Evolutionary conservation across 2,329 filamentous ascomycete genomes (phyloP), one percentile per base, ranked within the genome.

Genomic region (Cordyceps tenuipes): DNA sequence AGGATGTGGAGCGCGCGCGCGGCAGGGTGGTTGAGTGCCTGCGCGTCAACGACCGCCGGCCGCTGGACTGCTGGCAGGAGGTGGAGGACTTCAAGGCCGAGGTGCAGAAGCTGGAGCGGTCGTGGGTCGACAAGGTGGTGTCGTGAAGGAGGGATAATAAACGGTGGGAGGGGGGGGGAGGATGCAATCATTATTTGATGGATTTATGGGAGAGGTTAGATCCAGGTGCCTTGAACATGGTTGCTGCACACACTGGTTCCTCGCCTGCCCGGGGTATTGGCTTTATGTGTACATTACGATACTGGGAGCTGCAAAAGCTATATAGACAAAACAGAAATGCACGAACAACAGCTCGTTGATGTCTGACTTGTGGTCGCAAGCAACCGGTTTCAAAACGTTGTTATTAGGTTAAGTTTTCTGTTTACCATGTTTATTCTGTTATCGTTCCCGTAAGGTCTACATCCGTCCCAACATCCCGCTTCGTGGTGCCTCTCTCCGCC

Each of bases 1-100:
- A 87, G 63, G 77, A 77, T 55, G 85, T 96, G 53, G 86, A 90
- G 74, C 82, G 79, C 71, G 90, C 91, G 21, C 88, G 91, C 73
- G 79, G 83, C 66, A 84, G 87, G 62, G 85, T 97, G 60, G 84
- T 94, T 64, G 82, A 83, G 67, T 97, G 93, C 73, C 78, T 97
- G 78, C 80, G 89, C 63, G 81, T 87, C 69, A 87, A 97, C 73
- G 92, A 97, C 75, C 82, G 91, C 64, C 83, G 91, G 73, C 92
- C 93, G 71, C 78, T 97, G 71, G 90, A 97, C 78, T 97, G 93
- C 82, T 97, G 90, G 89, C 82, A 86, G 75, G 91, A 97, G 82
- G 91, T 97, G 26, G 88, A 95, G 77, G 80, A 79, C 21, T 97
- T 97, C 75, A 96, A 92, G 83, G 82, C 83, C 68, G 90, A 96